Conservation (phyloP, 2,329 filamentous ascomycete genomes). For the Colletotrichum sublineola region DNA sequence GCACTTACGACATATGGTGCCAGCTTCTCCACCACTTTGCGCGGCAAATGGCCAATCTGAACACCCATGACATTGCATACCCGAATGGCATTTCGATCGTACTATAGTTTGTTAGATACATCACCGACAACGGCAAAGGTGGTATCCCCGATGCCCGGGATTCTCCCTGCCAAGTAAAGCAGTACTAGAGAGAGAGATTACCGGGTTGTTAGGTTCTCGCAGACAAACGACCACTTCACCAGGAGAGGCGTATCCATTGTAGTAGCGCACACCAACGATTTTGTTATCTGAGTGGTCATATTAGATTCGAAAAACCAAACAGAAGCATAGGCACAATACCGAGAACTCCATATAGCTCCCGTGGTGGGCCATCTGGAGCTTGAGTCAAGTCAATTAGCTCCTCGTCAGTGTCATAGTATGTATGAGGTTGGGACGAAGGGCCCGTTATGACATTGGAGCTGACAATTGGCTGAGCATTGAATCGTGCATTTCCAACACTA, state of each 20-base stretch:
- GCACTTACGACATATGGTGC: conserved; percentile 75
- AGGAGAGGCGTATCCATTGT: conserved; percentile 70
- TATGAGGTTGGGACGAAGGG: conserved; percentile 41
- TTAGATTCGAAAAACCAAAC: conserved; percentile 2
- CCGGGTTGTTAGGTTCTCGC: conserved; percentile 75
- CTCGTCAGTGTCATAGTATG: conserved; percentile 48
- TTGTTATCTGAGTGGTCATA: conserved; percentile 55
- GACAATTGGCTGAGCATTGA: conserved; percentile 10
- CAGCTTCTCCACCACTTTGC: conserved; percentile 76
- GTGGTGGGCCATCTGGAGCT: conserved; percentile 54
- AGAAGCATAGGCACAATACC: conserved; percentile 48
- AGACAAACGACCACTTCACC: conserved; percentile 74
- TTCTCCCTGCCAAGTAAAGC: neutral
- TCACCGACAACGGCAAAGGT: neutral
- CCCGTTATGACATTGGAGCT: conserved; percentile 13
- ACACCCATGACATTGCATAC: conserved; percentile 80
- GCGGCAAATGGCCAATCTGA: conserved; percentile 85
- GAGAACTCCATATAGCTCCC: conserved; percentile 63
- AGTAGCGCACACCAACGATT: conserved; percentile 69
- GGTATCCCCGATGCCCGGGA: neutral
- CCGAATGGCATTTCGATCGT: conserved; percentile 82
- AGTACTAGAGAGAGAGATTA: conserved; percentile 47
- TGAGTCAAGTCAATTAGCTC: conserved; percentile 61
- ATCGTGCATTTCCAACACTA: conserved; percentile 35
- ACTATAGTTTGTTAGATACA: conserved; percentile 51